Conservation (phyloP, 2,329 filamentous ascomycete genomes). For the Aspergillus jensenii region DNA sequence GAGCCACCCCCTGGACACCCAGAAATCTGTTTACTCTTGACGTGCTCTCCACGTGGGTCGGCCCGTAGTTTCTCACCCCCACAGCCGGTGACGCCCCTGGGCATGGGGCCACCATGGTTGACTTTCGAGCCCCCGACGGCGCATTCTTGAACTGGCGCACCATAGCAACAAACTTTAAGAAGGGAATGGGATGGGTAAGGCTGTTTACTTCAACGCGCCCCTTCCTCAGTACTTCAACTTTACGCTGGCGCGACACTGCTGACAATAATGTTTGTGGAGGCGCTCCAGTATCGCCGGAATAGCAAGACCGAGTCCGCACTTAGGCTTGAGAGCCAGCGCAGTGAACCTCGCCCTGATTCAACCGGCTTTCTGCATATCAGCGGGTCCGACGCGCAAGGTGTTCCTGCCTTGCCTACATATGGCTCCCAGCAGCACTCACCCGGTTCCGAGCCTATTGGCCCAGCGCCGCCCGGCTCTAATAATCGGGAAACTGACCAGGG, state of each 20-base stretch:
- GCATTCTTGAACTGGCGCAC: neutral
- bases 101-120: neutral
- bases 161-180: neutral
- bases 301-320: neutral
- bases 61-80: conserved; percentile 1
- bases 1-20: neutral
- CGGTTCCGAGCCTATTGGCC: neutral
- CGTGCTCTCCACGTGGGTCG: conserved; percentile 1
- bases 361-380: neutral
- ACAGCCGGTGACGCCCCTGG: neutral
- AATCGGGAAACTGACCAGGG: neutral
- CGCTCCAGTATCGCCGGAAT: neutral
- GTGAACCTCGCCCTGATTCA: neutral
- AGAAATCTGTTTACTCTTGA: neutral
- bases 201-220: neutral
- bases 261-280: conserved; percentile 1
- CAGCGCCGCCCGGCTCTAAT: neutral
- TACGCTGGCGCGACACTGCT: neutral
- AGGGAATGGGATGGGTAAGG: conserved; percentile 1
- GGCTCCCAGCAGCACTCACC: neutral
- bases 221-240: neutral
- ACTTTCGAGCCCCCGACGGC: neutral
- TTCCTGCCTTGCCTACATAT: neutral
- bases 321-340: neutral
- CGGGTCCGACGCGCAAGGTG: neutral